Conservation (phyloP, 805 yeast species). For the Zygosaccharomyces kombuchaensis region DNA sequence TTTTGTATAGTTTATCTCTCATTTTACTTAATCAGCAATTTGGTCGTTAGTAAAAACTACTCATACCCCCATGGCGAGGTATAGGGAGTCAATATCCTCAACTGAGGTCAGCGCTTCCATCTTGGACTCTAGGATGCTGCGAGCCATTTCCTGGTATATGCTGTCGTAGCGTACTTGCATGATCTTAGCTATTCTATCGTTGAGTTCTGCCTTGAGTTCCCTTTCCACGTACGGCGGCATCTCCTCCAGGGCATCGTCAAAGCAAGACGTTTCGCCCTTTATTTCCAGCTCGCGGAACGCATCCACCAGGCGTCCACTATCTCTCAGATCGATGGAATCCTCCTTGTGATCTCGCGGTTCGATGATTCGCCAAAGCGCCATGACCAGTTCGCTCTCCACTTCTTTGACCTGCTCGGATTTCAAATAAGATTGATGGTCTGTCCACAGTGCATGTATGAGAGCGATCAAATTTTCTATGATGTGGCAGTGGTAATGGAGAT, state of each 20-base stretch:
- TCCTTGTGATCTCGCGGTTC: conserved; percentile 18
- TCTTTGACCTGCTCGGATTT: conserved; percentile 29
- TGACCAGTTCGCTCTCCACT: conserved; percentile 42
- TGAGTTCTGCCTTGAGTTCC: conserved; percentile 40
- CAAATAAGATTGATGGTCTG: conserved; percentile 14
- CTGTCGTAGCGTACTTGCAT: conserved; percentile 24
- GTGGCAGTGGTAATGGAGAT: conserved; percentile 13
- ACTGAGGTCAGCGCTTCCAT: conserved; percentile 52
- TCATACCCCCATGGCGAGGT: conserved; percentile 54
- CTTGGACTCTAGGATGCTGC: conserved; percentile 55
- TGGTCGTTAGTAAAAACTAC: background rate
- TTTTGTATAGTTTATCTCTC: conserved; percentile 10
- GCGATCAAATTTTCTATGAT: conserved; percentile 22
- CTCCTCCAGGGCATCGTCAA: conserved; percentile 41
- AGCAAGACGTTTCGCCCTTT: conserved; percentile 28
- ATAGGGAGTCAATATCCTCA: conserved; percentile 75
- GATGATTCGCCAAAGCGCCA: conserved; percentile 48
- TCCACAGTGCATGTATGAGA: conserved; percentile 22
- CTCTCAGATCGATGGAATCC: conserved; percentile 16
- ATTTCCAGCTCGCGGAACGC: conserved; percentile 34
- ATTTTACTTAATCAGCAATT: conserved; percentile 4
- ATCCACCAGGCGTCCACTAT: conserved; percentile 32
- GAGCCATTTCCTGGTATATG: conserved; percentile 52
- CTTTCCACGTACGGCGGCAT: conserved; percentile 38
- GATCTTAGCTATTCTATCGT: conserved; percentile 19